Base-by-base conservation (phyloP, 2,329 filamentous ascomycete genomes). In the Epichloe coenophiala region DNA sequence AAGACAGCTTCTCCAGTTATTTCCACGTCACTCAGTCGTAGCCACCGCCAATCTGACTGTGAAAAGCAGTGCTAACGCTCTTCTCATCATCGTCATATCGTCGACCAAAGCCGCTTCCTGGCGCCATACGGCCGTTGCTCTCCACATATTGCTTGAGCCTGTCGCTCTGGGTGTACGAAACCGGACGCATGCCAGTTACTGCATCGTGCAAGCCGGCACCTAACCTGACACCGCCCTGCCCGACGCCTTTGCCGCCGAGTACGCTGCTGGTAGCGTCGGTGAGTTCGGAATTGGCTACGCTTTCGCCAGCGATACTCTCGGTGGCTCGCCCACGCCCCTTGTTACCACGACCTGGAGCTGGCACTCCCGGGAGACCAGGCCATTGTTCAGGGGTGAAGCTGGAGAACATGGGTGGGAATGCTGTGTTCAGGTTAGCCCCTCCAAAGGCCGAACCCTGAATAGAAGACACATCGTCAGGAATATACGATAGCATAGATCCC, bases 381-480 rank as follows among this genome's bases (percentile, higher is more conserved):
- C 93, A 98, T 59, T 80, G 77, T 58, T 97, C 91, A 9, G 82
- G 75, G 36, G 86, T 83, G 69, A 98, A 97, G 65, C 84, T 86
- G 51, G 88, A 89, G 68, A 98, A 98, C 85, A 96, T 95, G 17
- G 87, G 86, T 15, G 93, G 93, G 65, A 91, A 97, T 23, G 88
- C 87, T 35, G 64, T 63, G 52, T 67, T 68, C 33, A 94, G 75
- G n/a, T 84, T 85, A 37, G 86, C 86, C 38, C 89, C 89, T 50
- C 89, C 89, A 48, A 97, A 80, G 1, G 89, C 84, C 43, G 89
- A 95, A 45, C 89, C 90, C 67, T 97, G 91, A 44, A 98, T 86
- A 2, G 90, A 96, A 8, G 91, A 97, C 40, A 95, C 89, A 65
- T 98, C 93, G 61, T 98, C 93, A 2, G 91, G 88, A 54, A 98